Base-by-base conservation (phyloP, 1,284 basidiomycete genomes). In the Entoloma clypeatum region DNA sequence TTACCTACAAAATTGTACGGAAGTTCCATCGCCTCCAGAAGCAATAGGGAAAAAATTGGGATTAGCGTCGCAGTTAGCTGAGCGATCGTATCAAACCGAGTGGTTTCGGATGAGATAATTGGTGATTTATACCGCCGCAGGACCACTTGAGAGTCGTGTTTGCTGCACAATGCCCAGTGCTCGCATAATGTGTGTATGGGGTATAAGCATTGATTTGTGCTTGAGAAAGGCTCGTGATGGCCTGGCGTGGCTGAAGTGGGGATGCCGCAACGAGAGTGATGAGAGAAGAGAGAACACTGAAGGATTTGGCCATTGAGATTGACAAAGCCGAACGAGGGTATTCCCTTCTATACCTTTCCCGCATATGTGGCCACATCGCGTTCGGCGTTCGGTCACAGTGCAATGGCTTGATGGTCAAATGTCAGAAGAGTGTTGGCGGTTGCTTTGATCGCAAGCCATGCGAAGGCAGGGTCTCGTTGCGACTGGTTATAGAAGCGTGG, bases 1-100 rank as follows among this genome's bases (percentile, higher is more conserved):
- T 17, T 27, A 44, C 51, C 41, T 36, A 60, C 62, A 70, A 41
- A 56, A 68, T 47, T 70, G 70, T 18, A 61, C 52, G 16, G 38
- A 44, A 13, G 44, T 39, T 11, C 69, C 70, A 49, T 72, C 60
- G 1, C 70, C 70, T 33, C 69, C 70, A 4, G 67, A 60, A 13
- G 61, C 67, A 28, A 60, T 55, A 13, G 63, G 64, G 5, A 63
- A 51, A 48, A 69, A 68, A 28, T 56, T 62, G 2, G 60, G 43
- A 43, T 63, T 67, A n/a, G 63, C 64, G 23, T 53, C 38, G 39
- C 66, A 67, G 41, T 59, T 61, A 1, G 54, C 63, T 65, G 32
- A n/a, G 24, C 39, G 7, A 21, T 23, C 13, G 1, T 6, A 30
- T 4, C 21, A 10, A 13, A 23, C 34, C 17, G 30, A 25, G 24